Base-by-base conservation (phyloP, 768 basidiomycete genomes). In the Podaxis carcinomalis region DNA sequence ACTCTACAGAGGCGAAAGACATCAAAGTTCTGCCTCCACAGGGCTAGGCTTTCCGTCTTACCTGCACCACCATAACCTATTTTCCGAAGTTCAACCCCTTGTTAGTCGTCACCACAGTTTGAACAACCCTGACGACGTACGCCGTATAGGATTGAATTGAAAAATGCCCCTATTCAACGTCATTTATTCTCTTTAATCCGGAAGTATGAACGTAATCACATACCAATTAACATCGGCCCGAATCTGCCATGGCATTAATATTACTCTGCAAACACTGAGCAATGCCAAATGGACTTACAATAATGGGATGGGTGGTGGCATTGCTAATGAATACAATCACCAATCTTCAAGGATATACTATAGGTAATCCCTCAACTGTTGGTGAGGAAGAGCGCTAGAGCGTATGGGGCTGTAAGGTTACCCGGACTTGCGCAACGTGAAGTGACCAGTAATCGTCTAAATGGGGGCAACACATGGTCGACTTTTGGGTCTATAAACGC, bases 131-230 rank as follows among this genome's bases (percentile, higher is more conserved):
- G 19, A 23, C 7, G 40, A 67, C 68, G n/a, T 63, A 72, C 73
- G 54, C 74, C 74, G 57, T 73, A 76, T 25, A 76, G 58, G 13
- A 75, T 72, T 51, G 69, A 66, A 57, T 75, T 75, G 4, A 75
- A 54, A 54, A 73, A 71, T 25, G 68, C 68, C 10, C 75, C 74
- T 16, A 35, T 21, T 44, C 1, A 42, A n/a, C 3, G 32, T 32
- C 32, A 9, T 32, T 32, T 9, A 1, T 32, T 32, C 32, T 42
- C 14, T 42, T 42, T 14, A 6, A 16, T 42, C 6, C 16, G 16
- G 16, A 16, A 44, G 19, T 40, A n/a, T 6, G 39, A 40, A 16
- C 7, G 7, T 40, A 40, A 44, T 44, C 16, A 51, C 63, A 19
- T 57, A 64, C 63, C 63, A 21, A 65, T 61, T 28, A 66, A 49